Conservation (phyloP, 768 basidiomycete species). For the Candolleomyces eurysporus region DNA sequence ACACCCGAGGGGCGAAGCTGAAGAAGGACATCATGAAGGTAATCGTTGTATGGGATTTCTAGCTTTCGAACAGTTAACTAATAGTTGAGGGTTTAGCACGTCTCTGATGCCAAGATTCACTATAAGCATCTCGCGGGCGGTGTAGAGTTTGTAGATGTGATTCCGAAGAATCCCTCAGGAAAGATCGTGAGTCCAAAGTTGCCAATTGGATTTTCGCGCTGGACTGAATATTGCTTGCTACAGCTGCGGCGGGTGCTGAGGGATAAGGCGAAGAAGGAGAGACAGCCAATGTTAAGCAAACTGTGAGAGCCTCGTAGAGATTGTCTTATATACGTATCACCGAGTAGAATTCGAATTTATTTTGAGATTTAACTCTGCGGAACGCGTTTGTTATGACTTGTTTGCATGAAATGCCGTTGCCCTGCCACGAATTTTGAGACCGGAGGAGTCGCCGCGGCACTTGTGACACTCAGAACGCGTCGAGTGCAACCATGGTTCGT, state of each 20-base stretch:
- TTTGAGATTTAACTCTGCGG: too few relatives aligned
- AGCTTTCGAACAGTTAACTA: background rate
- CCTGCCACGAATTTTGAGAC: conserved; percentile 16
- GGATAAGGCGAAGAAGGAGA: conserved; percentile 39
- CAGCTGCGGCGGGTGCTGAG: conserved; percentile 52
- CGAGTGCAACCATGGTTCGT: conserved; percentile 55
- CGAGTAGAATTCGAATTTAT: too few relatives aligned
- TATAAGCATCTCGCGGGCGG: conserved; percentile 66
- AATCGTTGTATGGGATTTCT: background rate
- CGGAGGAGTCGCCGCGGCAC: background rate
- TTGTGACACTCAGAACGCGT: background rate
- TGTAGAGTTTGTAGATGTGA: conserved; percentile 56
- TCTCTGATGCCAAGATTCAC: conserved; percentile 53
- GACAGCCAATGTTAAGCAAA: background rate
- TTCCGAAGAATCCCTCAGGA: conserved; percentile 74
- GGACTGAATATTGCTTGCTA: background rate
- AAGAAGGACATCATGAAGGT: conserved; percentile 59
- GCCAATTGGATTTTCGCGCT: background rate
- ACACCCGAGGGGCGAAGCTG: conserved; percentile 33
- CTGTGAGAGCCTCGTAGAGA: background rate
- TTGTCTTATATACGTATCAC: too few relatives aligned
- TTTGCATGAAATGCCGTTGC: conserved; percentile 12
- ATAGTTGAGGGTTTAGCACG: conserved; percentile 37
- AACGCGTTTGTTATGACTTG: conserved; percentile 15
- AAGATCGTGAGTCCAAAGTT: conserved; percentile 45